A percentile compares a stretch with the other conserved stretches of the same genome.
phyloP scores from a whole-genome alignment of 2,329 filamentous ascomycete genomes.

The Epichloe amarillans region DNA sequence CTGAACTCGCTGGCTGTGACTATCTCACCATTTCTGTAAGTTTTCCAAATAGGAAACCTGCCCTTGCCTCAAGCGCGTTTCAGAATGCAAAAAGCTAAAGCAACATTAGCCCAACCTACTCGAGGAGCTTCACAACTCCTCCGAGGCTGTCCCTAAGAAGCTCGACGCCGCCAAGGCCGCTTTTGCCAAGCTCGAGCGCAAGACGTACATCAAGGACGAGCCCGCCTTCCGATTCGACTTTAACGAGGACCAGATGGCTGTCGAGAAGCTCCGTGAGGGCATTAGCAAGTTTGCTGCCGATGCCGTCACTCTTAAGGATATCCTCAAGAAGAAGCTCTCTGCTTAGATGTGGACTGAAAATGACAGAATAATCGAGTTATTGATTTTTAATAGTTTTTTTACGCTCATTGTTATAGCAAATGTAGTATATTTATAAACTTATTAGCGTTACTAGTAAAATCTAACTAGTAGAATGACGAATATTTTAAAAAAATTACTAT shows the following conservation, averaged over 20 bases:
- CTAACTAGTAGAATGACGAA: too few species aligned
- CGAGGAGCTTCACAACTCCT: conserved; percentile 84
- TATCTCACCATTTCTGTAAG: conserved; percentile 94
- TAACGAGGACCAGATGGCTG: conserved; percentile 99
- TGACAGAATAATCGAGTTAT: not conserved
- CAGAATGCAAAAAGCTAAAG: conserved; percentile 7
- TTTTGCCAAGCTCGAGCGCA: conserved; percentile 69
- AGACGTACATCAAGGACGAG: conserved; percentile 83
- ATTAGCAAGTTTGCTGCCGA: conserved; percentile 99
- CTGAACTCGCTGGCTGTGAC: conserved; percentile 93
- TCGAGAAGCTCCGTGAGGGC: conserved; percentile 97
- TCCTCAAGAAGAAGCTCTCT: conserved; percentile 73
- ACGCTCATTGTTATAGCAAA: too few species aligned
- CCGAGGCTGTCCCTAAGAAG: conserved; percentile 77
- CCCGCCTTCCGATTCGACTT: conserved; percentile 92
- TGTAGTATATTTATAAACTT: too few species aligned
- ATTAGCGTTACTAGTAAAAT: too few species aligned
- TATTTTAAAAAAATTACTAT: too few species aligned
- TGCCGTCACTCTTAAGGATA: conserved; percentile 82
- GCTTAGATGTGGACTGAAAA: conserved; percentile 20
- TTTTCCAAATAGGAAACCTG: conserved; percentile 10
- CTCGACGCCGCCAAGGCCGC: conserved; percentile 57
- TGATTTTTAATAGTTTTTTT: too few species aligned
- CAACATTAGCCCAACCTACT: conserved; percentile 65
- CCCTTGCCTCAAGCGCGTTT: too few species aligned